A percentile compares a stretch with the other conserved stretches of the same genome.
These are phyloP conservation scores for Helianthus tuberosus DNA, from an alignment of 129 eudicot species.

Conservation along the genomic window DNA sequence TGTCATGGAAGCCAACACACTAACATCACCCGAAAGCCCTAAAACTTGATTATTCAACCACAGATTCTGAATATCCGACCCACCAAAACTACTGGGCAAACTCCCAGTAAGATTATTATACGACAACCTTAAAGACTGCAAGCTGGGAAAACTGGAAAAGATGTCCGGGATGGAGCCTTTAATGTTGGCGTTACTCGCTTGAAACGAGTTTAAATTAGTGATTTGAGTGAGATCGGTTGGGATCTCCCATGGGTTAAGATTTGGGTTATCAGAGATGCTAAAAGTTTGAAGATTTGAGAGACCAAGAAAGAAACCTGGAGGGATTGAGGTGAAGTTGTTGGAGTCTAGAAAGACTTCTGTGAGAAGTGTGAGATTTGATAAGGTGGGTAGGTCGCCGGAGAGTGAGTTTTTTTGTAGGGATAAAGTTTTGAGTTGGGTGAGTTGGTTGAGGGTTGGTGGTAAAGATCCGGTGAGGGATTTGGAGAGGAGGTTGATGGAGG, in stretches of 20 bases:
- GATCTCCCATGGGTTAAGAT: constrained; percentile 51
- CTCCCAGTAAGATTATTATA: constrained; percentile 57
- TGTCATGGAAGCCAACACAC: constrained; percentile 54
- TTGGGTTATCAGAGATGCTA: constrained; percentile 42
- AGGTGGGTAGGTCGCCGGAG: constrained; percentile 58
- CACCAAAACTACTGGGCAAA: constrained; percentile 45
- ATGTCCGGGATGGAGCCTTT: constrained; percentile 61
- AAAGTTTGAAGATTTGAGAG: constrained; percentile 38
- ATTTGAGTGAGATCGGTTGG: constrained; percentile 45
- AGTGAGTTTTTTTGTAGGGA: constrained; percentile 45
- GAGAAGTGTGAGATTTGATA: constrained; percentile 46
- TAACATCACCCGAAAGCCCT: constrained; percentile 49
- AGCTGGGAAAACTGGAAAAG: constrained; percentile 41
- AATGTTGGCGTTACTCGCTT: constrained; percentile 43
- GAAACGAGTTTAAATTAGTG: constrained; percentile 28
- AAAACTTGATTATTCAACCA: constrained; percentile 57
- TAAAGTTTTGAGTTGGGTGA: constrained; percentile 47
- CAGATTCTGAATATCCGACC: constrained; percentile 47
- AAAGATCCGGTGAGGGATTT: constrained; percentile 52
- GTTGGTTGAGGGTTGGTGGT: constrained; percentile 47
- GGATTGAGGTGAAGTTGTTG: constrained; percentile 54
- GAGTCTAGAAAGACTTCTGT: constrained; percentile 34
- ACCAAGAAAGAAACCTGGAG: constrained; percentile 44
- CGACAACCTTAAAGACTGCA: constrained; percentile 48
- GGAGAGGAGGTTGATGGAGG: constrained; percentile 43